phyloP scores from a whole-genome alignment of 2,329 filamentous ascomycete genomes.

The Aspergillus texensis region DNA sequence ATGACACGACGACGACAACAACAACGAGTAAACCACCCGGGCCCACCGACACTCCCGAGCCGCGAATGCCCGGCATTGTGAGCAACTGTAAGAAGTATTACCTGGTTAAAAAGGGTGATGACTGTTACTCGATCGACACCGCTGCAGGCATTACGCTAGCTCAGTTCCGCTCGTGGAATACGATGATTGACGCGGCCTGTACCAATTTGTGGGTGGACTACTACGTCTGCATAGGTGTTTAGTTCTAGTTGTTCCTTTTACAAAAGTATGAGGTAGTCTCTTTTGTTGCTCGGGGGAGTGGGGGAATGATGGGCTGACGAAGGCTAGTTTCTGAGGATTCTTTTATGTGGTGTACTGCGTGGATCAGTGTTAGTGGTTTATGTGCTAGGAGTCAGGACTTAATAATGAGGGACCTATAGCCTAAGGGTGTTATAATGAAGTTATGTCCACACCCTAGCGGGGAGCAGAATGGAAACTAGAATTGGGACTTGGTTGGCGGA shows the following conservation, averaged over 20 bases:
- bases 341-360: too few species aligned
- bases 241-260: not conserved
- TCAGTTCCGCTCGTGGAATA: slow-evolving; percentile 18
- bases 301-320: too few species aligned
- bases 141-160: slow-evolving; percentile 14
- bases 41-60: not conserved
- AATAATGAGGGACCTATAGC: too few species aligned
- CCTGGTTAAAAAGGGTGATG: slow-evolving; percentile 15
- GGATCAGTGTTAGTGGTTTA: too few species aligned
- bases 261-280: not conserved
- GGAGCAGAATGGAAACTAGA: too few species aligned
- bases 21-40: not conserved
- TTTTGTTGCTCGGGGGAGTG: too few species aligned
- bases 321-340: too few species aligned
- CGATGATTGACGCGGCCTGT: slow-evolving; percentile 14
- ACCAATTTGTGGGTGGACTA: slow-evolving; percentile 12
- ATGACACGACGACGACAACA: not conserved
- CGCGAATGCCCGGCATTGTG: slow-evolving; percentile 12
- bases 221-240: slow-evolving; percentile 15
- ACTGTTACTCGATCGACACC: slow-evolving; percentile 14
- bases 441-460: too few species aligned
- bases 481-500: too few species aligned
- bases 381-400: too few species aligned
- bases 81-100: slow-evolving; percentile 21
- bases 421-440: too few species aligned